phyloP scores from a whole-genome alignment of 208 protist species.

The Borovskyia barvae region DNA sequence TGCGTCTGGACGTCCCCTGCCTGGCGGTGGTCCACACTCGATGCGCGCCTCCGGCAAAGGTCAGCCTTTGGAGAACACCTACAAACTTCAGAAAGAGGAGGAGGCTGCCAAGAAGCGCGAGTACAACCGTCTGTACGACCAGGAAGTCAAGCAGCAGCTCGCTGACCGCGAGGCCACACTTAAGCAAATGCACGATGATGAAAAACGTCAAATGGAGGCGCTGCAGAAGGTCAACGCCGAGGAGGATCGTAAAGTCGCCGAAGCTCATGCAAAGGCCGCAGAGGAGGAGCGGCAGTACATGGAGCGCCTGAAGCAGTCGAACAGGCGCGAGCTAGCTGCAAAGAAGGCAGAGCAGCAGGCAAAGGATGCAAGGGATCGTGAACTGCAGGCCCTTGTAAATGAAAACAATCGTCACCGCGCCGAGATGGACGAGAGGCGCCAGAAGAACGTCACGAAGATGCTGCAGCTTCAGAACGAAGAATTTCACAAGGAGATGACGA shows the following conservation, averaged over 20 bases:
- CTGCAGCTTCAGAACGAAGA: constrained; percentile 74
- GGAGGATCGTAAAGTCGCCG: constrained; percentile 37
- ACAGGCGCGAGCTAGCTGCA: constrained; percentile 55
- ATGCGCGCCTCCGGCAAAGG: constrained; percentile 8
- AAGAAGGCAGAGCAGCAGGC: constrained; percentile 36
- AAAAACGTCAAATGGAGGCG: constrained; percentile 43
- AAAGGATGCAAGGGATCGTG: constrained; percentile 44
- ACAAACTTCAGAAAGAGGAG: constrained; percentile 48
- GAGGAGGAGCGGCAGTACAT: constrained; percentile 61
- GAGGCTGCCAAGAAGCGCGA: constrained; percentile 60
- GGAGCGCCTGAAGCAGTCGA: constrained; percentile 55
- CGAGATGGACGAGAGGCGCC: constrained; percentile 56
- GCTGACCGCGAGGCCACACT: constrained; percentile 53
- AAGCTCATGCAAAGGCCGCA: constrained; percentile 37
- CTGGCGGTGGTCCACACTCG: constrained; percentile 55
- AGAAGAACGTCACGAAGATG: constrained; percentile 51
- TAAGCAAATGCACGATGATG: constrained; percentile 37
- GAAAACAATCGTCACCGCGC: constrained; percentile 53
- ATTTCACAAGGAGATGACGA: constrained; percentile 36
- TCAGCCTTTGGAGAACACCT: constrained; percentile 38
- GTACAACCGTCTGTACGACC: constrained; percentile 60
- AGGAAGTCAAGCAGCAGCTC: constrained; percentile 63
- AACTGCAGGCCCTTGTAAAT: constrained; percentile 41
- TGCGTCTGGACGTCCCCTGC: constrained; percentile 40
- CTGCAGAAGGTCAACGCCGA: constrained; percentile 51